These are phyloP conservation scores for Mortierella polycephala DNA, from an alignment of 371 early-diverging fungal species.

Conservation along the genomic window DNA sequence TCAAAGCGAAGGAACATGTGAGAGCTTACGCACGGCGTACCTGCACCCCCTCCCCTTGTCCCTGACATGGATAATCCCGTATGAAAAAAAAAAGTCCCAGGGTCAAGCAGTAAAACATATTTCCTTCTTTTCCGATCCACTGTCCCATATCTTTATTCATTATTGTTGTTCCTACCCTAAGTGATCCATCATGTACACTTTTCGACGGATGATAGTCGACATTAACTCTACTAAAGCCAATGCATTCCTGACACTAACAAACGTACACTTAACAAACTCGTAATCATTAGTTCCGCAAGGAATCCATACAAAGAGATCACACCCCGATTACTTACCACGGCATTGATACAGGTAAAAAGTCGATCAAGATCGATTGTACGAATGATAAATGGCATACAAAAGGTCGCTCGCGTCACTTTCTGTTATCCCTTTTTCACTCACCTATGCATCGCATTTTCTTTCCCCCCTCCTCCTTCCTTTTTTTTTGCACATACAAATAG, in stretches of 20 bases:
- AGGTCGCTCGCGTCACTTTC: no score
- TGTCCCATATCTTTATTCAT: no score
- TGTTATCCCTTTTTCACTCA: no score
- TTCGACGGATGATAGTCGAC: no score
- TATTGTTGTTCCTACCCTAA: no score
- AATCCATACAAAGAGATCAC: not conserved
- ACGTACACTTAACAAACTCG: not conserved
- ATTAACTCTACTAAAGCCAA: no score
- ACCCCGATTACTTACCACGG: constrained; percentile 8
- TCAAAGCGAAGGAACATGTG: constrained; percentile 14
- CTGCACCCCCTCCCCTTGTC: not conserved
- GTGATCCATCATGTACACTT: no score
- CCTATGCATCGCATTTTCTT: not conserved
- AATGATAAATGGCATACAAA: no score
- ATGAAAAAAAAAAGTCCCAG: no score
- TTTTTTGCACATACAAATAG: not conserved
- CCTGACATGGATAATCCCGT: no score
- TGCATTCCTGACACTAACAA: not conserved
- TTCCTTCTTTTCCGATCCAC: no score
- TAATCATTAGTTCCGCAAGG: constrained; percentile 6
- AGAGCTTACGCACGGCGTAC: constrained; percentile 3
- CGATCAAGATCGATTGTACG: no score
- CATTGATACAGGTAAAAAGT: constrained; percentile 11
- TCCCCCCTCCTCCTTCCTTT: not conserved
- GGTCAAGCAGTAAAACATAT: not conserved